Conservation (phyloP, 495 filamentous ascomycete species). For the Aspergillus homomorphus region DNA sequence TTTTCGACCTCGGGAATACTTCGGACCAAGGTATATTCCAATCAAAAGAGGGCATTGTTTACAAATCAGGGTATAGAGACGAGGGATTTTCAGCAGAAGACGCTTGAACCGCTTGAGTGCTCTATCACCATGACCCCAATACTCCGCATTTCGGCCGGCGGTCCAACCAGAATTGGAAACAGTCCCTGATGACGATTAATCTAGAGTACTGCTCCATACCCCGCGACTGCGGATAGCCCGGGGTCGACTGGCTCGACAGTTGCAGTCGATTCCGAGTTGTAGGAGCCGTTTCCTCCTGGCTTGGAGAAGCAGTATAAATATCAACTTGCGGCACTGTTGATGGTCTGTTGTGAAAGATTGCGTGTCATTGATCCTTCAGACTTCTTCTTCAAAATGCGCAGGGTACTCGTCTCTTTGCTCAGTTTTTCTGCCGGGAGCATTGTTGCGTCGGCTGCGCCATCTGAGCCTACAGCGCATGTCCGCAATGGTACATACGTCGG, state of each 20-base stretch:
- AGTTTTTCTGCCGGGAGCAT: slow-evolving; percentile 2
- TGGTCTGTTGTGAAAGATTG: not conserved
- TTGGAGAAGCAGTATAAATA: not conserved
- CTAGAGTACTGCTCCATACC: not conserved
- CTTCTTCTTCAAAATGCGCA: slow-evolving; percentile 3
- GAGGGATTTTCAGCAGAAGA: not conserved
- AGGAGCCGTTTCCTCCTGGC: not conserved
- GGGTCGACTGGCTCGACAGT: not conserved
- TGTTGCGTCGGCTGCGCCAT: slow-evolving; percentile 6
- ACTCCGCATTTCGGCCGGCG: not conserved
- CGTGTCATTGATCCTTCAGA: not conserved
- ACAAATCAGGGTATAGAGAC: not conserved
- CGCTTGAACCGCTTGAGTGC: not conserved
- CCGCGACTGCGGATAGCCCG: not conserved
- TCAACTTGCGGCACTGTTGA: not conserved
- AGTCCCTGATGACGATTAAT: not conserved
- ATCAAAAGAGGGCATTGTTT: not conserved
- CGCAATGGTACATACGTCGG: slow-evolving; percentile 48
- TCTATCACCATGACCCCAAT: not conserved
- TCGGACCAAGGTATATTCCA: not conserved
- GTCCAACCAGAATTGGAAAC: not conserved
- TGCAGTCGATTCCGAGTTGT: not conserved
- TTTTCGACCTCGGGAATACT: not conserved
- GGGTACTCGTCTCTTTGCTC: slow-evolving; percentile 1
- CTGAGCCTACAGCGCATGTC: slow-evolving; percentile 14